These are phyloP conservation scores for Coelastrella sp. DNA, from an alignment of 139 green algal genomes.

Conservation along the genomic window DNA sequence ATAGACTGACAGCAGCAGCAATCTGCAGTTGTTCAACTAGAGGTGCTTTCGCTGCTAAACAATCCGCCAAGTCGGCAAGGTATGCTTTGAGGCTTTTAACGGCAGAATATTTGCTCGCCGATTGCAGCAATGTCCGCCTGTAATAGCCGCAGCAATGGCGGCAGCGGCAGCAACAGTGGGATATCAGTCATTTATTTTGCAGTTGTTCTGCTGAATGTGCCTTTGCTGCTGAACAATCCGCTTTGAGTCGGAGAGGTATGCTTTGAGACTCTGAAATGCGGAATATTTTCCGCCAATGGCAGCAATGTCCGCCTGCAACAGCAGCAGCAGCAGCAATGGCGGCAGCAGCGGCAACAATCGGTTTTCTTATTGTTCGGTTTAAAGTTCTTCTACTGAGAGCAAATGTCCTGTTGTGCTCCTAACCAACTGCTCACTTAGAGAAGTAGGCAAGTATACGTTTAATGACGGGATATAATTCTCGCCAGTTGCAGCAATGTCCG, in stretches of 20 bases:
- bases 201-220: no score
- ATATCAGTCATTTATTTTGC: no score
- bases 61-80: slow-evolving; percentile 78
- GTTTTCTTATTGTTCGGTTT: no score
- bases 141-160: not conserved
- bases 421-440: slow-evolving; percentile 70
- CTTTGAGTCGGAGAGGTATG: no score
- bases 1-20: no score
- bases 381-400: not conserved
- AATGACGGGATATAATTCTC: slow-evolving; percentile 73
- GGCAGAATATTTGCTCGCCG: slow-evolving; percentile 69
- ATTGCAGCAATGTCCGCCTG: slow-evolving; percentile 49
- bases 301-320: slow-evolving; percentile 48
- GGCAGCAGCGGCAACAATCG: not conserved
- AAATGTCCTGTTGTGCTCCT: not conserved
- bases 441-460: slow-evolving; percentile 85
- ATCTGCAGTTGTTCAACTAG: no score
- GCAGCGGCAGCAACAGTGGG: not conserved
- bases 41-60: slow-evolving; percentile 9
- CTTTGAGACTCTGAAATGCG: slow-evolving; percentile 69
- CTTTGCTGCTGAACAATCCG: no score
- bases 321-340: not conserved
- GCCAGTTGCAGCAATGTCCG: slow-evolving; percentile 39
- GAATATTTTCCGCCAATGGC: slow-evolving; percentile 64
- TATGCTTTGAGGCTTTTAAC: slow-evolving; percentile 85